Evolutionary conservation across 2,329 filamentous ascomycete genomes (phyloP).

Genomic region (Alternaria dauci): DNA sequence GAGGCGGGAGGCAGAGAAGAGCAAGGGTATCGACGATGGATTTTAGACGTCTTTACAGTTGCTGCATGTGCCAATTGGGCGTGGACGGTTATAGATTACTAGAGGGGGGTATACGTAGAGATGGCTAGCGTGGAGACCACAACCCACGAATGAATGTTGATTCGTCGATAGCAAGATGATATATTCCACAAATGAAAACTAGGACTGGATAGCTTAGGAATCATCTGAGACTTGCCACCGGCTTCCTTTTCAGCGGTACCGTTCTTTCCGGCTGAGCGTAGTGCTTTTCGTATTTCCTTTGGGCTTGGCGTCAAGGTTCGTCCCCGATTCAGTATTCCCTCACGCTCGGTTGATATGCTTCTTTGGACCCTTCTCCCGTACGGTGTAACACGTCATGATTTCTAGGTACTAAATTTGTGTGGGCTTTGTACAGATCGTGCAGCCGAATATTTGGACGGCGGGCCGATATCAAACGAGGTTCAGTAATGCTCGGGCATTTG

Average conservation of each 20-base stretch:
- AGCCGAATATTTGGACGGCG: neutral
- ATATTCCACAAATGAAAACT: neutral
- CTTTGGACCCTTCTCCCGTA: conserved; percentile 9
- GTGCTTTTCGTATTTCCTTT: conserved; percentile 2
- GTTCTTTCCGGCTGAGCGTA: neutral
- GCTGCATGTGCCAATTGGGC: neutral
- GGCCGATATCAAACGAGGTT: neutral
- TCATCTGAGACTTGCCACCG: neutral
- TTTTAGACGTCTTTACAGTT: conserved; percentile 50
- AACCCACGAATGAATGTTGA: neutral
- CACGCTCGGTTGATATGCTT: conserved; percentile 12
- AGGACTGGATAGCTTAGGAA: neutral
- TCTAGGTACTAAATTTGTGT: neutral
- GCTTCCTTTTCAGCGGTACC: conserved; percentile 1
- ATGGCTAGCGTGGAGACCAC: neutral
- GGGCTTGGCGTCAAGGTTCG: conserved; percentile 3
- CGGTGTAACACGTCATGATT: conserved; percentile 15
- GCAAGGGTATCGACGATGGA: conserved; percentile 59
- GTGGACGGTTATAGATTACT: neutral
- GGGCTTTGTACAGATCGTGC: neutral
- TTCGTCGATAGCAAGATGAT: neutral
- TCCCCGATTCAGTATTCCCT: conserved; percentile 5
- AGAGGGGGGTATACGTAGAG: neutral
- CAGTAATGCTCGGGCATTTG: neutral
- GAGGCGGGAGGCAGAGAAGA: conserved; percentile 59